A percentile compares a stretch with the other conserved stretches of the same genome.
Conservation (phyloP, 2,329 filamentous ascomycete genomes). For the Pseudogymnoascus sp. region DNA sequence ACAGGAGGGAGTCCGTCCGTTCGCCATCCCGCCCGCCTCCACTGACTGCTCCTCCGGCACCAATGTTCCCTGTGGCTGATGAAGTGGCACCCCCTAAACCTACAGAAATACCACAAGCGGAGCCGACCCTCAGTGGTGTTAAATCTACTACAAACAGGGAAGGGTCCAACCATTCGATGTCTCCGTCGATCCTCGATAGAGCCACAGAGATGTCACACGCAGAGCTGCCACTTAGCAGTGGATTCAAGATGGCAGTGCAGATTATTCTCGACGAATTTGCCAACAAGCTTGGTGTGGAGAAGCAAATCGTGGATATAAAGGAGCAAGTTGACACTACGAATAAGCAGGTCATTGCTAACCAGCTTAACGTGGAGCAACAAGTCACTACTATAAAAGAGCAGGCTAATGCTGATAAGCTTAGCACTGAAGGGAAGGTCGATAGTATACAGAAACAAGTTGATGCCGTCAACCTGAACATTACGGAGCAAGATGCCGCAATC, state of each 20-base stretch:
- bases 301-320: background rate
- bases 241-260: background rate
- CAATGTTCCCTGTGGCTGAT: too few species aligned
- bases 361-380: background rate
- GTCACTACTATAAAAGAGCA: background rate
- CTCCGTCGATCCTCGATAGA: background rate
- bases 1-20: background rate
- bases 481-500: background rate
- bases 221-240: background rate
- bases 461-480: background rate
- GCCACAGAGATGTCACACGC: background rate
- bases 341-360: background rate
- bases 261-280: background rate
- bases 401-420: background rate
- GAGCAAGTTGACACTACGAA: background rate
- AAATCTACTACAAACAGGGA: background rate
- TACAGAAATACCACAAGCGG: too few species aligned
- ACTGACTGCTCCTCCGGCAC: too few species aligned
- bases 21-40: background rate
- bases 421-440: background rate
- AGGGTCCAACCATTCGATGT: background rate
- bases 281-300: background rate
- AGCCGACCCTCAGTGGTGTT: background rate
- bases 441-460: background rate
- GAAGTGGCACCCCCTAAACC: too few species aligned